Conservation (phyloP, 371 early-diverging fungal genomes). For the Mucor ambiguus region DNA sequence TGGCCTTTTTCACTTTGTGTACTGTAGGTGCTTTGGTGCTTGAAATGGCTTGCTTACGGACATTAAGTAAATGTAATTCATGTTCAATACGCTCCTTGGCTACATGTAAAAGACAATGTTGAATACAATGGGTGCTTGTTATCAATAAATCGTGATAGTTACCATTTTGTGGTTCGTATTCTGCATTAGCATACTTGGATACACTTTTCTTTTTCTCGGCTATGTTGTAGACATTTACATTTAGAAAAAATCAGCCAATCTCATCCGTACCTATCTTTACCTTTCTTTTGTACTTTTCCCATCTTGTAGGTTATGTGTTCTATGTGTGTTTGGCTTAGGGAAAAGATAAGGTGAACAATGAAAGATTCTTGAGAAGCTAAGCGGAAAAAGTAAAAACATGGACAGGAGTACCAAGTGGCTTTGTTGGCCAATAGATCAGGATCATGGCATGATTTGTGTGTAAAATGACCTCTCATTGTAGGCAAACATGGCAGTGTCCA, state of each 20-base stretch:
- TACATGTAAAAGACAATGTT: not conserved
- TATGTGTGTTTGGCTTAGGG: not conserved
- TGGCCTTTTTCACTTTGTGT: constrained; percentile 30
- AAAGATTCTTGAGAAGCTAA: not conserved
- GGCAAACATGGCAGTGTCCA: too few species aligned
- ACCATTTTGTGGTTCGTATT: constrained; percentile 18
- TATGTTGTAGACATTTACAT: not conserved
- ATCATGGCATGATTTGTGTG: not conserved
- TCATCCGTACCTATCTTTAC: not conserved
- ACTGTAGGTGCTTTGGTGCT: constrained; percentile 11
- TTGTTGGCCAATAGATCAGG: not conserved
- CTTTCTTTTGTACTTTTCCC: constrained; percentile 23
- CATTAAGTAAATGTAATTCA: constrained; percentile 27
- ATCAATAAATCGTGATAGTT: not conserved
- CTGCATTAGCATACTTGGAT: constrained; percentile 13
- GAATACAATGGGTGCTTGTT: not conserved
- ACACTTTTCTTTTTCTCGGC: constrained; percentile 4
- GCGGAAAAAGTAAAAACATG: constrained; percentile 2
- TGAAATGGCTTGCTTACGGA: constrained; percentile 24
- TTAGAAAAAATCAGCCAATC: too few species aligned
- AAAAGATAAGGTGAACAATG: not conserved
- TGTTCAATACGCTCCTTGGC: constrained; percentile 33
- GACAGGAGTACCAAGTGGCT: not conserved
- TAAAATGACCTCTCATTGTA: not conserved
- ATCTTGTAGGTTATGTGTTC: not conserved